A percentile compares a stretch with the other conserved stretches of the same genome.
These are phyloP conservation scores for Fusarium siculi DNA, from an alignment of 2,329 filamentous ascomycete species.

Conservation along the genomic window DNA sequence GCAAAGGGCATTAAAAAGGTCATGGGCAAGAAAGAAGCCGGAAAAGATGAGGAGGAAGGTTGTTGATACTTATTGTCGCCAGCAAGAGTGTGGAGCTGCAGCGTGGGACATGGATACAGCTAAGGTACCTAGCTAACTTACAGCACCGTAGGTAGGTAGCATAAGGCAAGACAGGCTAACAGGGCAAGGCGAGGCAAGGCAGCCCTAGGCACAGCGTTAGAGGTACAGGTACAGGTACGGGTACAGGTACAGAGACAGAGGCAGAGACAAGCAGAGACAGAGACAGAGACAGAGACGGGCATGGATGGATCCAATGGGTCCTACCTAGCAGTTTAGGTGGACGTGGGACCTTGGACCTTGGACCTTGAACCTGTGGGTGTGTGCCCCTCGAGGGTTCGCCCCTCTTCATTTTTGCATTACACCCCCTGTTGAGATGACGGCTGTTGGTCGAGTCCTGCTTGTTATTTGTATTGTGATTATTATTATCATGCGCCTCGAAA, in stretches of 20 bases:
- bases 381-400: constrained; percentile 39
- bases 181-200: constrained; percentile 2
- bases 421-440: constrained; percentile 39
- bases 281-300: constrained; percentile 13
- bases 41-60: constrained; percentile 43
- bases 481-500: constrained; percentile 40
- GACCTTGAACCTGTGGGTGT: constrained; percentile 42
- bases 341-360: constrained; percentile 13
- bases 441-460: constrained; percentile 40
- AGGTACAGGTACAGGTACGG: constrained; percentile 28
- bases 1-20: constrained; percentile 26
- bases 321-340: constrained; percentile 20
- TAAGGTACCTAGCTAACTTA: constrained; percentile 21
- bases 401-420: constrained; percentile 28
- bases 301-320: constrained; percentile 4
- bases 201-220: constrained; percentile 23
- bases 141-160: background rate
- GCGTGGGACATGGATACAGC: constrained; percentile 32
- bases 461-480: constrained; percentile 31
- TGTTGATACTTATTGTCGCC: constrained; percentile 47
- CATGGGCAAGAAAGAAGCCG: constrained; percentile 36
- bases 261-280: background rate
- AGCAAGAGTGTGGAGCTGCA: constrained; percentile 44
- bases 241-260: background rate
- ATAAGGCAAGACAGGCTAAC: constrained; percentile 6